Evolutionary conservation across 441 rosid species (phyloP).

Genomic region (Pelargonium australe): DNA sequence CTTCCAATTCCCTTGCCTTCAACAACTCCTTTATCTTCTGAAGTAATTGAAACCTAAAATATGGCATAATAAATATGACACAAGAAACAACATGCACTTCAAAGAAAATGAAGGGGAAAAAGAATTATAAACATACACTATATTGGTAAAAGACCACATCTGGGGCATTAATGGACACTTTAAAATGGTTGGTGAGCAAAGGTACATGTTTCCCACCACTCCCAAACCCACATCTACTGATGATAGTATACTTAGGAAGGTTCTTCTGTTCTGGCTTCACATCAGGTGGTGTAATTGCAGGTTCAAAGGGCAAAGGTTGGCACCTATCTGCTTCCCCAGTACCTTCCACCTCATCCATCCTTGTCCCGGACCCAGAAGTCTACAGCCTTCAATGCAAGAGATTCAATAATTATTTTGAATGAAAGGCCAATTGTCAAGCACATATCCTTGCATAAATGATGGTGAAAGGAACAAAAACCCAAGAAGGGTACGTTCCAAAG

Average conservation of each 20-base stretch:
- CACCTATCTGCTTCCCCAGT: constrained; percentile 22
- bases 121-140: constrained; percentile 42
- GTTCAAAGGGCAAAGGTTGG: constrained; percentile 28
- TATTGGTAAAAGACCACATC: constrained; percentile 77
- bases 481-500: not conserved
- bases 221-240: constrained; percentile 50
- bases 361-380: constrained; percentile 14
- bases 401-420: constrained; percentile 2
- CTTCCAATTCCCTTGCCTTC: constrained; percentile 67
- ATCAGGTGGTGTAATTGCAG: constrained; percentile 23
- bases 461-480: not conserved
- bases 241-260: constrained; percentile 40
- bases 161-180: constrained; percentile 42
- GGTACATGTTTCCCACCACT: constrained; percentile 39
- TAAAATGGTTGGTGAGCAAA: constrained; percentile 64
- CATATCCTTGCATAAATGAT: not conserved
- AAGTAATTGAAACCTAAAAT: constrained; percentile 55
- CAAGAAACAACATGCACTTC: constrained; percentile 11
- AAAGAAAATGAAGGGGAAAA: constrained; percentile 12
- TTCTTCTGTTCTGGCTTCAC: constrained; percentile 26
- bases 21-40: constrained; percentile 45
- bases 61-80: constrained; percentile 13
- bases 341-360: constrained; percentile 41
- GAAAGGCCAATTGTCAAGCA: not conserved
- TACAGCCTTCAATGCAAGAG: constrained; percentile 11